Evolutionary conservation across 805 yeast genomes (phyloP).

Genomic region (Metschnikowia lachancei): DNA sequence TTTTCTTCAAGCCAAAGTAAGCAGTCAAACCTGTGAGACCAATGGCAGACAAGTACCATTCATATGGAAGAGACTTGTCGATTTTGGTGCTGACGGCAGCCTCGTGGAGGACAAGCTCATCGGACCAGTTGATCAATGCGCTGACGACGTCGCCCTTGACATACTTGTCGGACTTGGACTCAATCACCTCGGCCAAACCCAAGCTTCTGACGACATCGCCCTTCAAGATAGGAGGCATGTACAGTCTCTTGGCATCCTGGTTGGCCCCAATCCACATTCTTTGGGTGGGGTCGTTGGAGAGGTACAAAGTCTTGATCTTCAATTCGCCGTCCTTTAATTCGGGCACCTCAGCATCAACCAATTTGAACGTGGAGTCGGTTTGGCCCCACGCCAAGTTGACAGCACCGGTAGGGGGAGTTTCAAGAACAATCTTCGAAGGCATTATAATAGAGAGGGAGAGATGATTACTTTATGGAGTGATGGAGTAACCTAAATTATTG

Average conservation of each 20-base stretch:
- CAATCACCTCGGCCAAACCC: slow-evolving; percentile 51
- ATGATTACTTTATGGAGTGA: too few species aligned
- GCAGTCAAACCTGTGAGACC: slow-evolving; percentile 65
- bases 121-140: slow-evolving; percentile 46
- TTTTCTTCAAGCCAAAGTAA: slow-evolving; percentile 50
- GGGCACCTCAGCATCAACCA: slow-evolving; percentile 16
- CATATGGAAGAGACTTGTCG: slow-evolving; percentile 33
- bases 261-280: slow-evolving; percentile 52
- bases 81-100: slow-evolving; percentile 28
- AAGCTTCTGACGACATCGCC: slow-evolving; percentile 45
- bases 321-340: slow-evolving; percentile 39
- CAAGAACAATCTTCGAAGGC: slow-evolving; percentile 21
- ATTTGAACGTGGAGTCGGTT: slow-evolving; percentile 32
- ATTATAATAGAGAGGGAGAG: neutral
- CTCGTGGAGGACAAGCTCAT: slow-evolving; percentile 39
- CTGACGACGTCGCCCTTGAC: slow-evolving; percentile 44
- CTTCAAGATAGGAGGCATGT: slow-evolving; percentile 38
- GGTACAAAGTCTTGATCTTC: slow-evolving; percentile 42
- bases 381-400: slow-evolving; percentile 24
- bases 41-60: slow-evolving; percentile 46
- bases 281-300: slow-evolving; percentile 64
- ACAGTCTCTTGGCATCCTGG: slow-evolving; percentile 28
- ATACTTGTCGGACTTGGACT: slow-evolving; percentile 42
- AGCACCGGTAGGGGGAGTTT: slow-evolving; percentile 22
- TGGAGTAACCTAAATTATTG: too few species aligned